phyloP scores from a whole-genome alignment of 257 asterid species.

The Solanum verrucosum region DNA sequence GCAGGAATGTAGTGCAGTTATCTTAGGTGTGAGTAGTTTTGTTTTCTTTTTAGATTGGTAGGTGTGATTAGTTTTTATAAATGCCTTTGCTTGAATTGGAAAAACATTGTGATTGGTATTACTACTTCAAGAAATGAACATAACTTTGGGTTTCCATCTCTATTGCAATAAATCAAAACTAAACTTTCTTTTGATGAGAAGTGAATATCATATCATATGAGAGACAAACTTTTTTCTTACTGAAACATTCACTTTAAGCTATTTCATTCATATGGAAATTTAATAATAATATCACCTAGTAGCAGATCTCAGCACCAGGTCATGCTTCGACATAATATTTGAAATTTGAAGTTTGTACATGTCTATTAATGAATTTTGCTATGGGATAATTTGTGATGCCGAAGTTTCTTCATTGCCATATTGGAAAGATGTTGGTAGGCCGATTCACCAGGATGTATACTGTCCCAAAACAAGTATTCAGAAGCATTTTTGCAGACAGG shows the following conservation, averaged over 20 bases:
- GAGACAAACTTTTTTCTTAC: not conserved
- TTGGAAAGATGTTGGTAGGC: conserved; percentile 30
- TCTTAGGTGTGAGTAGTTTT: not conserved
- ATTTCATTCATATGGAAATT: not conserved
- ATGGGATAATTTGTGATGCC: conserved; percentile 8
- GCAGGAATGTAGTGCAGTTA: not conserved
- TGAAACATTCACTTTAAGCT: not conserved
- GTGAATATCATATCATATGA: not conserved
- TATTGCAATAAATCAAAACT: not conserved
- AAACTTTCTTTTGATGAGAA: not conserved
- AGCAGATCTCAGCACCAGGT: not conserved
- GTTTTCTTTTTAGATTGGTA: not conserved
- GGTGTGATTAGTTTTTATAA: not conserved
- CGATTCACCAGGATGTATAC: conserved; percentile 59
- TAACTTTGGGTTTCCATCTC: not conserved
- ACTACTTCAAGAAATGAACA: not conserved
- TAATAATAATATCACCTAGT: not conserved
- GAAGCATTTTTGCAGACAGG: conserved; percentile 36
- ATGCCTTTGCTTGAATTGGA: not conserved
- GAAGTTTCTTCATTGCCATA: conserved; percentile 9
- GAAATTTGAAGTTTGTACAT: not conserved
- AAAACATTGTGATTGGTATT: not conserved
- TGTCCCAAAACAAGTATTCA: conserved; percentile 48
- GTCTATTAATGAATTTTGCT: not conserved
- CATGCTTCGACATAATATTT: not conserved